These are phyloP conservation scores for Aquilaria sinensis DNA, from an alignment of 345 rosid genomes.

Conservation along the genomic window DNA sequence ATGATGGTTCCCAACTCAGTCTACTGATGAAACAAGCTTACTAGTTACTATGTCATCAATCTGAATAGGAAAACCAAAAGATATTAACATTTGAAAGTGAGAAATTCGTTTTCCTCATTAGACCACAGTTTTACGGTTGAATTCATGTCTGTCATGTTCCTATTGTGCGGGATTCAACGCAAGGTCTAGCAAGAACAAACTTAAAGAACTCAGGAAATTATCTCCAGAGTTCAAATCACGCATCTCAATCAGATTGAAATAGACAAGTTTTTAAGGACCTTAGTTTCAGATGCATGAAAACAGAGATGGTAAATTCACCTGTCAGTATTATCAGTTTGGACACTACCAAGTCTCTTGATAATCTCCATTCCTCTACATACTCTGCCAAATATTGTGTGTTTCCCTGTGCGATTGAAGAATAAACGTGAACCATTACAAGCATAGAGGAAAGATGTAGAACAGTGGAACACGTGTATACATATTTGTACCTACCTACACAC, in stretches of 20 bases:
- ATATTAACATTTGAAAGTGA: too few relatives aligned
- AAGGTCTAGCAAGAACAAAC: not conserved
- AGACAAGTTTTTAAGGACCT: not conserved
- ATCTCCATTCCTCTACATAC: conserved; percentile 91
- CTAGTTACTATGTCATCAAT: too few relatives aligned
- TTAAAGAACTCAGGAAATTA: not conserved
- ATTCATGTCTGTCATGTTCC: not conserved
- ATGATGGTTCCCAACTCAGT: too few relatives aligned
- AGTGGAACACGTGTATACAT: too few relatives aligned
- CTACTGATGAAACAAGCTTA: too few relatives aligned
- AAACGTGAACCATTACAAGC: too few relatives aligned
- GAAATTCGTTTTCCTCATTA: too few relatives aligned
- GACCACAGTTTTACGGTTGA: too few relatives aligned
- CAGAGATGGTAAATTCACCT: conserved; percentile 33
- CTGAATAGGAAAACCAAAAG: too few relatives aligned
- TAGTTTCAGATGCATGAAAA: not conserved
- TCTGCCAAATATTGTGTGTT: conserved; percentile 96
- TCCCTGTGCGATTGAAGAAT: conserved; percentile 36
- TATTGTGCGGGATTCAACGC: not conserved
- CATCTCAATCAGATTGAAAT: not conserved
- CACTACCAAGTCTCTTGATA: conserved; percentile 89
- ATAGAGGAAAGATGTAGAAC: too few relatives aligned
- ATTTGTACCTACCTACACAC: too few relatives aligned
- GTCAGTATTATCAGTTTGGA: conserved; percentile 93
- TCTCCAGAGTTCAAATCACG: not conserved